These are phyloP conservation scores for Punctularia strigosozonata DNA, from an alignment of 768 basidiomycete genomes.

Conservation along the genomic window DNA sequence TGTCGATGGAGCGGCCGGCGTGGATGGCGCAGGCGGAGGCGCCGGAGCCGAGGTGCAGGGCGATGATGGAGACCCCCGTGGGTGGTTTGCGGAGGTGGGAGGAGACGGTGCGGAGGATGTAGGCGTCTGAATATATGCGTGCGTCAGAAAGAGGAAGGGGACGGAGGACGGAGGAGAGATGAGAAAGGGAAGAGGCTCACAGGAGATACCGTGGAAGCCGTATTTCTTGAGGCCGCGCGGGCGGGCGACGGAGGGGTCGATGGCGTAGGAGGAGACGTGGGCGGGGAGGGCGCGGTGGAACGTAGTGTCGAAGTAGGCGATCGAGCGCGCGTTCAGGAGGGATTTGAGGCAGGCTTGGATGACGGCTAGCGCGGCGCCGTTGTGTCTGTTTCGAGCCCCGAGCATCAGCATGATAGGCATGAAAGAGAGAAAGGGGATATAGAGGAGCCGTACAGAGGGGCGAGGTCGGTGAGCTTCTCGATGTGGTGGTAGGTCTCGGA, in stretches of 20 bases:
- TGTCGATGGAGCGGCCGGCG: slow-evolving; percentile 67
- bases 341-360: slow-evolving; percentile 47
- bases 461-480: slow-evolving; percentile 63
- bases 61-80: slow-evolving; percentile 55
- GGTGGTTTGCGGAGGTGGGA: slow-evolving; percentile 39
- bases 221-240: slow-evolving; percentile 73
- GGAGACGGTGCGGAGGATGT: slow-evolving; percentile 56
- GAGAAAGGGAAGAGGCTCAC: slow-evolving; percentile 20
- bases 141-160: too few relatives aligned
- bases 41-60: slow-evolving; percentile 85
- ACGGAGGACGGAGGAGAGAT: neutral
- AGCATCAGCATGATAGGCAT: slow-evolving; percentile 1
- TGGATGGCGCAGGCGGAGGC: slow-evolving; percentile 74
- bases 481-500: slow-evolving; percentile 63
- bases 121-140: slow-evolving; percentile 33
- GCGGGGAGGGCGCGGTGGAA: slow-evolving; percentile 70
- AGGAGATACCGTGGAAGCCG: slow-evolving; percentile 84
- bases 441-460: slow-evolving; percentile 50
- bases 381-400: slow-evolving; percentile 31
- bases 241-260: slow-evolving; percentile 49
- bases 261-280: slow-evolving; percentile 72
- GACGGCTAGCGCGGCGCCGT: slow-evolving; percentile 47
- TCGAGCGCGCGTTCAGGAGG: slow-evolving; percentile 56
- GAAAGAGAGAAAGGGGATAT: neutral
- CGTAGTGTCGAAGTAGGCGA: slow-evolving; percentile 84